A percentile compares a stretch with the other conserved stretches of the same genome.
Conservation (phyloP, 306 rosid species). For the Cyclanthera cordifolia region DNA sequence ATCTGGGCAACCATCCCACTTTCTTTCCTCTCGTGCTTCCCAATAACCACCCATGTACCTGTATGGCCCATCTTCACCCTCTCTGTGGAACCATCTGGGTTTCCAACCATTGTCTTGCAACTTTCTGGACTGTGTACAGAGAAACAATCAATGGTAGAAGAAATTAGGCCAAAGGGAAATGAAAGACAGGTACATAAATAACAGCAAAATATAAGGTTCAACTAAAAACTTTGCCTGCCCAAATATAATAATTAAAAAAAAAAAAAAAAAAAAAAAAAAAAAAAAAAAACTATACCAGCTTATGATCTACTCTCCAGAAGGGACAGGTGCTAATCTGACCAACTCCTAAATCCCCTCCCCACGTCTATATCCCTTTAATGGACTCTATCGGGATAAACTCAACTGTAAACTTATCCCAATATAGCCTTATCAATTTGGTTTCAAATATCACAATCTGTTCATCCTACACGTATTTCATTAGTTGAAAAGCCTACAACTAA, state of each 20-base stretch:
- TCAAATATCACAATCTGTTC: not conserved
- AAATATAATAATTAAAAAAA: no score
- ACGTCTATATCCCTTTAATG: not conserved
- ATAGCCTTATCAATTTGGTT: not conserved
- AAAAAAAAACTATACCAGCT: not conserved
- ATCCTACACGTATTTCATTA: not conserved
- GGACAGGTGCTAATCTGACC: not conserved
- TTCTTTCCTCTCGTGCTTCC: constrained; percentile 62
- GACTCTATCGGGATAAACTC: not conserved
- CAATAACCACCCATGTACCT: constrained; percentile 74
- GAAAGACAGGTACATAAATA: not conserved
- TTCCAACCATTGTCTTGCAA: constrained; percentile 95
- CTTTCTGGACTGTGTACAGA: constrained; percentile 61
- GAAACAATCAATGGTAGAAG: not conserved
- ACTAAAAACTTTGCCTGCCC: not conserved
- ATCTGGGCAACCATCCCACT: constrained; percentile 73
- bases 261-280: no score
- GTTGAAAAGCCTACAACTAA: not conserved
- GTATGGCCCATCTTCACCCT: constrained; percentile 55
- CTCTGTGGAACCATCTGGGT: constrained; percentile 75
- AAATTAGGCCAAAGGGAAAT: not conserved
- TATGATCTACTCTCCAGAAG: not conserved
- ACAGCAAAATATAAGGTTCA: not conserved
- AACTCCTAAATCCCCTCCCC: not conserved
- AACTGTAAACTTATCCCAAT: not conserved